Percentiles rank a stretch among this genome's conserved stretches.
phyloP scores from a whole-genome alignment of 2,329 filamentous ascomycete genomes.

The Lachnellula suecica region DNA sequence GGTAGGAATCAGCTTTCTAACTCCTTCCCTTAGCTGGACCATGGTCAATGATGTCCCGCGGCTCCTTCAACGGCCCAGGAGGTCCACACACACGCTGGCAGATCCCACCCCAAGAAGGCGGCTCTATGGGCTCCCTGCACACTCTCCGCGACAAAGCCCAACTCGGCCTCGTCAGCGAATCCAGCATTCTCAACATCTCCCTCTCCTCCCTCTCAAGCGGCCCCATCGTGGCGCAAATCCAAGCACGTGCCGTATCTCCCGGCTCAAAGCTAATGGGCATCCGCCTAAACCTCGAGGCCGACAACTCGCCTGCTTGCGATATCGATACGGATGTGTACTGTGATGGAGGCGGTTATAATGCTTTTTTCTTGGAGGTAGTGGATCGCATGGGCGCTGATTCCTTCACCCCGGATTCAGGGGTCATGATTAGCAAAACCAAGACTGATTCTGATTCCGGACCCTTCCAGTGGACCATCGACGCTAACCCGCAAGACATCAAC shows the following conservation, averaged over 20 bases:
- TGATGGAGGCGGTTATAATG: constrained; percentile 14
- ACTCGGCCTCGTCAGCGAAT: constrained; percentile 10
- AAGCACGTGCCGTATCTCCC: constrained; percentile 10
- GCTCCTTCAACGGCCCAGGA: constrained; percentile 17
- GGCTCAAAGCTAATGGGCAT: constrained; percentile 11
- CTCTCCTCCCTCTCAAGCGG: constrained; percentile 10
- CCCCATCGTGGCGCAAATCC: constrained; percentile 7
- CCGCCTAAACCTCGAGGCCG: constrained; percentile 5
- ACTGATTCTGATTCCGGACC: neutral
- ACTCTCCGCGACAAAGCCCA: constrained; percentile 15
- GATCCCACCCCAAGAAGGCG: constrained; percentile 14
- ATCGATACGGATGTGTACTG: constrained; percentile 10
- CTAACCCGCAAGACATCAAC: constrained; percentile 16
- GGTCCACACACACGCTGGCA: constrained; percentile 19
- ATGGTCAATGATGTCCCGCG: constrained; percentile 17
- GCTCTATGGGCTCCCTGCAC: constrained; percentile 15
- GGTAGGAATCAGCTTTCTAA: too few relatives aligned
- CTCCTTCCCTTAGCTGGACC: constrained; percentile 1
- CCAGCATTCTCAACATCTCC: constrained; percentile 10
- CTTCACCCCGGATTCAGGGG: constrained; percentile 14
- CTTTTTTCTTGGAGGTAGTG: constrained; percentile 13
- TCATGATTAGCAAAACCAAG: constrained; percentile 17
- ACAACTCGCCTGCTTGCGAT: constrained; percentile 7
- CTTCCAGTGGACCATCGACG: constrained; percentile 16
- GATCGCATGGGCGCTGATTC: constrained; percentile 16